Conservation (phyloP, 345 rosid genomes). For the Bruguiera gymnorhiza region DNA sequence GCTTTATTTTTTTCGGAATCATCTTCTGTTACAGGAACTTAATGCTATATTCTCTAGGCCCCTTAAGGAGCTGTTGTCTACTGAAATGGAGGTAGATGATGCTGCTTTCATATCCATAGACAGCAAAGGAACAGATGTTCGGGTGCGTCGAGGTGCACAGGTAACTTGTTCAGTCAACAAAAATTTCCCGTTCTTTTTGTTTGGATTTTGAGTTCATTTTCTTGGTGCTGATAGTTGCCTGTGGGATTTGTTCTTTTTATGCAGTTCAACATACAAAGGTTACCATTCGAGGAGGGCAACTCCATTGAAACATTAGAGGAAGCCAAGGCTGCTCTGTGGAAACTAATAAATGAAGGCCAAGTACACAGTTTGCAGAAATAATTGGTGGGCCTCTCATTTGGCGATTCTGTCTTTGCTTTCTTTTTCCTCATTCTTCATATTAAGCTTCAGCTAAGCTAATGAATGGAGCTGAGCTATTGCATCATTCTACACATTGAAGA, state of each 20-base stretch:
- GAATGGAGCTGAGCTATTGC: neutral
- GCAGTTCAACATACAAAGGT: conserved; percentile 86
- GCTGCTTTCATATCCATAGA: conserved; percentile 95
- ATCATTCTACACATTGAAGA: neutral
- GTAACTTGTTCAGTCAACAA: conserved; percentile 28
- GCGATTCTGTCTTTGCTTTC: neutral
- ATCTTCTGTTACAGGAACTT: conserved; percentile 54
- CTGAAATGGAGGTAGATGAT: conserved; percentile 78
- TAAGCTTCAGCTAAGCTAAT: neutral
- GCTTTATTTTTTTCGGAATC: neutral
- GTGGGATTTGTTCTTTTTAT: neutral
- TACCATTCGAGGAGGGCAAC: conserved; percentile 72
- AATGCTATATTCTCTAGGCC: conserved; percentile 82
- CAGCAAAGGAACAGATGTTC: conserved; percentile 85
- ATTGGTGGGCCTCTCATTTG: neutral
- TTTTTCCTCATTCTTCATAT: neutral
- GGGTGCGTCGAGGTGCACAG: conserved; percentile 98
- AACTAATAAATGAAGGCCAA: conserved; percentile 59
- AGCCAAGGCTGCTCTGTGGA: conserved; percentile 82
- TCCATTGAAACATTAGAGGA: conserved; percentile 76
- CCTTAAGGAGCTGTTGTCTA: conserved; percentile 59
- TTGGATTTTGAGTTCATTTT: neutral
- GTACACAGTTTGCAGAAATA: conserved; percentile 46
- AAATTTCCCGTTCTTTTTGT: neutral
- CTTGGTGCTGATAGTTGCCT: neutral